These are phyloP conservation scores for Pouteria glomerata DNA, from an alignment of 148 eudicot genomes.

Conservation along the genomic window DNA sequence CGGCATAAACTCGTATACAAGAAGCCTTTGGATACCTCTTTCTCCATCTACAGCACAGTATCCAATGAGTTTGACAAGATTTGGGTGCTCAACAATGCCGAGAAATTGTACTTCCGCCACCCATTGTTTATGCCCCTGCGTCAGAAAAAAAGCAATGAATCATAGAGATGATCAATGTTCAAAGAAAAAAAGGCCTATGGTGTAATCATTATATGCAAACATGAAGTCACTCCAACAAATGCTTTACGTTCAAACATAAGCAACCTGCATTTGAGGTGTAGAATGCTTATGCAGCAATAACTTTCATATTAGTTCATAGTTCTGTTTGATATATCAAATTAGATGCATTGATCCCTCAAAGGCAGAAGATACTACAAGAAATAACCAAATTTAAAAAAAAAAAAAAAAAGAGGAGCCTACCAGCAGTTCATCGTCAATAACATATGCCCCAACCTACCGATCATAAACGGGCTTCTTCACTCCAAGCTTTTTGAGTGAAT, in stretches of 20 bases:
- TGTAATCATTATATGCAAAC: not conserved
- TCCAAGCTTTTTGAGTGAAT: no score
- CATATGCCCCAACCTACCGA: no score
- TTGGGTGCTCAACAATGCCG: conserved; percentile 79
- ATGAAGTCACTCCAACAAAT: not conserved
- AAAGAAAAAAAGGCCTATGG: not conserved
- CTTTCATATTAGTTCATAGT: not conserved
- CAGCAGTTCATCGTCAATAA: no score
- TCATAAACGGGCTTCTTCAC: no score
- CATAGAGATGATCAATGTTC: not conserved
- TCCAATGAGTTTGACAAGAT: no score
- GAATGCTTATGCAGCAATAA: not conserved
- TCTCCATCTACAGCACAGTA: no score
- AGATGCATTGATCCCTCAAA: no score
- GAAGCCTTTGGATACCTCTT: conserved; percentile 72
- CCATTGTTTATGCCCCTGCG: conserved; percentile 95
- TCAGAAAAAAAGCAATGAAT: not conserved
- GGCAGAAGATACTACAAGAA: no score
- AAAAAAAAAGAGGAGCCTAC: no score
- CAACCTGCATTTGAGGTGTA: conserved; percentile 1
- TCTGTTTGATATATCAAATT: no score
- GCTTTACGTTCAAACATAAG: not conserved
- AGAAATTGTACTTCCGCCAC: conserved; percentile 84
- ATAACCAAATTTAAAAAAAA: no score
- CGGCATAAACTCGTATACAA: conserved; percentile 79